Percentiles rank a stretch among this genome's conserved stretches.
phyloP scores from a whole-genome alignment of 208 protist species.

The Trypanosoma congolense region DNA sequence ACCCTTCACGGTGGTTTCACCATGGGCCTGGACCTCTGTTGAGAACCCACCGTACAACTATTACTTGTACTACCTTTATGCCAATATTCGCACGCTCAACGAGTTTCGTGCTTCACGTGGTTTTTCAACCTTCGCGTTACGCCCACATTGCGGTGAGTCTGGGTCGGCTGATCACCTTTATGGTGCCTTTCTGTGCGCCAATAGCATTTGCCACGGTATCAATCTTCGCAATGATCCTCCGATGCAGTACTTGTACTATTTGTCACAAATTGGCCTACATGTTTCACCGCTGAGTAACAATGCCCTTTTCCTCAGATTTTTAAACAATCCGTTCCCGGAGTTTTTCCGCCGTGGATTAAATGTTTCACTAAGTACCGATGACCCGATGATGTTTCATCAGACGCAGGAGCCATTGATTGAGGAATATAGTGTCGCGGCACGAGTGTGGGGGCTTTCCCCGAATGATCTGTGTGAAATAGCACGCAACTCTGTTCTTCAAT shows the following conservation, averaged over 20 bases:
- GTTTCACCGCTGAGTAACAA: slow-evolving; percentile 99
- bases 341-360: slow-evolving; percentile 97
- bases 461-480: slow-evolving; percentile 92
- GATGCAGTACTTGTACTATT: slow-evolving; percentile 99
- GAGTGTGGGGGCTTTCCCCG: slow-evolving; percentile 85
- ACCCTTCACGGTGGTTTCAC: slow-evolving; percentile 72
- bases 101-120: slow-evolving; percentile 86
- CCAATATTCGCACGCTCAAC: slow-evolving; percentile 98
- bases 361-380: slow-evolving; percentile 97
- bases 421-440: slow-evolving; percentile 92
- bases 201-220: slow-evolving; percentile 98
- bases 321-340: slow-evolving; percentile 95
- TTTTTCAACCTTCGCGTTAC: slow-evolving; percentile 94
- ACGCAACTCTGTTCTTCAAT: slow-evolving; percentile 88
- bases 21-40: slow-evolving; percentile 90
- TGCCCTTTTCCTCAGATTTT: slow-evolving; percentile 96
- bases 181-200: slow-evolving; percentile 91
- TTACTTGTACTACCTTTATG: slow-evolving; percentile 98
- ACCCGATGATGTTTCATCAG: slow-evolving; percentile 97
- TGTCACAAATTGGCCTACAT: slow-evolving; percentile 97
- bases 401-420: slow-evolving; percentile 93
- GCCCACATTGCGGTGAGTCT: slow-evolving; percentile 97
- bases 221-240: slow-evolving; percentile 92
- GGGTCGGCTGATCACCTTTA: slow-evolving; percentile 92
- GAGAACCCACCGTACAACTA: slow-evolving; percentile 99